A percentile compares a stretch with the other conserved stretches of the same genome.
Evolutionary conservation across 2,329 filamentous ascomycete genomes (phyloP).

Genomic region (Colletotrichum nymphaeae): DNA sequence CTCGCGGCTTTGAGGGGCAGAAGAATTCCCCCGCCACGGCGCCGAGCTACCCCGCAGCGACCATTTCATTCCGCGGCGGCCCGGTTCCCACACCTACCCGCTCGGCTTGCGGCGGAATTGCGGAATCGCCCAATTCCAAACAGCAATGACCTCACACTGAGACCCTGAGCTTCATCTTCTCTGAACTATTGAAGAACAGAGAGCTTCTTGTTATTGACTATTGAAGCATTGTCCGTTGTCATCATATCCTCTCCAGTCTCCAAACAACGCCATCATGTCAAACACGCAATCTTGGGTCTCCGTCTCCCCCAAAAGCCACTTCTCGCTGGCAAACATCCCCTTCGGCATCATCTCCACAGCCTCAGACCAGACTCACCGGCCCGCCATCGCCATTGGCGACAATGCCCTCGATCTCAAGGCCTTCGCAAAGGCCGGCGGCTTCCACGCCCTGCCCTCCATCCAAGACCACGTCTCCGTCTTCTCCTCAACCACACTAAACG

Average conservation of each 20-base stretch:
- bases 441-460: conserved; percentile 43
- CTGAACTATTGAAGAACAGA: too few relatives aligned
- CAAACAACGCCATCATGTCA: conserved; percentile 2
- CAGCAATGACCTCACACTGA: conserved; percentile 19
- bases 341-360: conserved; percentile 83
- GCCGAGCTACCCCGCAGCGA: conserved; percentile 28
- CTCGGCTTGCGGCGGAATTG: conserved; percentile 38
- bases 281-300: conserved; percentile 42
- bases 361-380: conserved; percentile 65
- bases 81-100: conserved; percentile 27
- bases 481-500: conserved; percentile 70
- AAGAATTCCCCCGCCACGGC: conserved; percentile 15
- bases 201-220: not conserved
- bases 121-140: conserved; percentile 22
- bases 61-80: conserved; percentile 26
- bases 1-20: conserved; percentile 23
- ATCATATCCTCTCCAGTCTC: too few relatives aligned
- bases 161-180: conserved; percentile 5
- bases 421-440: conserved; percentile 63
- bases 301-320: conserved; percentile 56
- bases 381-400: conserved; percentile 79
- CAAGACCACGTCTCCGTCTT: conserved; percentile 40
- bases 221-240: not conserved
- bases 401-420: conserved; percentile 76
- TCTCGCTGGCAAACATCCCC: conserved; percentile 84